phyloP scores from a whole-genome alignment of 176 grass and related monocot genomes.

The Avena sativa region DNA sequence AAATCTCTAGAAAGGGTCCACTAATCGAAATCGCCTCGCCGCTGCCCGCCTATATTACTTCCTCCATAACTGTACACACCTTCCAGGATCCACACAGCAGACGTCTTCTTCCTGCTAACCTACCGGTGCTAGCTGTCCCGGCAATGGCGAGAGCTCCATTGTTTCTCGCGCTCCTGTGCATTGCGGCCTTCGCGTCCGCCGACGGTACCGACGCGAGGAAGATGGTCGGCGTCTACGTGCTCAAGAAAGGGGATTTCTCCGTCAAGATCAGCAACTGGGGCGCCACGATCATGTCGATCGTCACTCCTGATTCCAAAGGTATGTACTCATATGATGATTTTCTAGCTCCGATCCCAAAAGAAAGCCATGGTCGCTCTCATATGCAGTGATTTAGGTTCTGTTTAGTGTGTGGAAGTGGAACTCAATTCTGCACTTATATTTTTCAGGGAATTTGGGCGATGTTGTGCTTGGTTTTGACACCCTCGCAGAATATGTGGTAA shows the following conservation, averaged over 20 bases:
- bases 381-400: too few relatives aligned
- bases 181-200: conserved; percentile 35
- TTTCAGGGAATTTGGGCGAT: neutral
- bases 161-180: conserved; percentile 46
- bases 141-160: conserved; percentile 57
- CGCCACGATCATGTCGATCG: conserved; percentile 60
- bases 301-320: conserved; percentile 81
- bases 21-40: neutral
- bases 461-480: neutral
- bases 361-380: neutral
- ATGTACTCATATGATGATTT: neutral
- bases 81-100: neutral
- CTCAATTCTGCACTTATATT: neutral
- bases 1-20: too few relatives aligned
- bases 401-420: too few relatives aligned
- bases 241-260: conserved; percentile 77
- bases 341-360: neutral
- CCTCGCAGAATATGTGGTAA: neutral
- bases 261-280: conserved; percentile 79
- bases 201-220: conserved; percentile 43
- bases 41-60: neutral
- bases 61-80: neutral
- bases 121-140: neutral
- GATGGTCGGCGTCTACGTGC: conserved; percentile 68
- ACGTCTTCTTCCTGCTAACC: neutral